Base-by-base conservation (phyloP, 805 yeast species). In the Ogataea nakhonphanomensis region DNA sequence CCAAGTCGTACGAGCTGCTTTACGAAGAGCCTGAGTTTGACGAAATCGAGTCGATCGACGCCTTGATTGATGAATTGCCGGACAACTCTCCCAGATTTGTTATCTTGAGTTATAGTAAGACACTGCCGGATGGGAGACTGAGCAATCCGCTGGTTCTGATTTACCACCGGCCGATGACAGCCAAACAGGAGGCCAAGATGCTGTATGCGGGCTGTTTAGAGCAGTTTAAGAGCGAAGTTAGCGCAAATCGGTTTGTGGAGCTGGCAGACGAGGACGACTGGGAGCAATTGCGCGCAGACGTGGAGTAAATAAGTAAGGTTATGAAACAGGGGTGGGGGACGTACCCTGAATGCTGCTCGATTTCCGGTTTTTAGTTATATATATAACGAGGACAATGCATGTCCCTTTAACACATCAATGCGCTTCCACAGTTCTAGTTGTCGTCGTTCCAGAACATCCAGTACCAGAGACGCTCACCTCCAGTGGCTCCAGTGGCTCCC, bases 171-270 rank as follows among this genome's bases (percentile, higher is more conserved):
- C 97, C 97, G 3, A 82, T 81, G 20, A 87, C 95, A 0, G 72
- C 87, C n/a, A 82, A 85, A 12, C 91, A 83, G 57, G 85, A 84
- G 40, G 70, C 75, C 55, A 80, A 83, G 60, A 90, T 89, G 97
- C 64, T 86, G 35, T 89, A 88, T 53, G 97, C 96, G 1, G 95
- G 93, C 4, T 95, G 95, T 2, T 76, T 86, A 15, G 96, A 90
- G 58, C 64, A 82, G 48, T 73, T 90, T 42, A 73, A 91, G 60
- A 79, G 76, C 35, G 81, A 82, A 50, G 82, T 90, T n/a, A 87
- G 88, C 12, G 88, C 86, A n/a, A 61, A 38, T 55, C 72, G 79
- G 54, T 67, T 83, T 25, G 67, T 82, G 28, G 83, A 82, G 52
- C 54, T 79, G 20, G 76, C 70, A 13, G 89, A 84, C 34, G 81